Evolutionary conservation across 2,329 filamentous ascomycete species (phyloP), one percentile per base, ranked within the genome.

Genomic region (Talaromyces funiculosus): DNA sequence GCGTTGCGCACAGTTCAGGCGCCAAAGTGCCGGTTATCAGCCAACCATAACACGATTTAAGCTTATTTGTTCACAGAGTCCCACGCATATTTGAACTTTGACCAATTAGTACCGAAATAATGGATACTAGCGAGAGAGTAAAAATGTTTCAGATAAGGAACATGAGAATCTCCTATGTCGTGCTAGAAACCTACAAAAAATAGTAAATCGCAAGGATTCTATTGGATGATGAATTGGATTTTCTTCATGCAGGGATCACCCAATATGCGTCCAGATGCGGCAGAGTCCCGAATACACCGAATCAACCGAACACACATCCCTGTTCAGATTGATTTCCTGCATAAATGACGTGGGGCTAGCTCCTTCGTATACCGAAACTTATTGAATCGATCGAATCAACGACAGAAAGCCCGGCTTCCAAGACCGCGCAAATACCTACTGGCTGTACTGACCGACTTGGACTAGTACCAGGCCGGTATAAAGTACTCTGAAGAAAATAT

Each of bases 41-140:
- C 55, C 33, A 57, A 42, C 42, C 55, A 57, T 26, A 38, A 14
- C 55, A 37, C 10, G 40, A 57, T 57, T 57, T 57, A 57, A 49
- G 55, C 55, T 49, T 57, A 57, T 57, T 38, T 45, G 37, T 22
- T n/a, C 5, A 29, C 20, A 31, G 29, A 33, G 29, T 8, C 4
- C n/a, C 47, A 33, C 35, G 6, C 6, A 20, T 14, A 51, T 51
- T 51, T 20, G 12, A 14, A 4, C 33, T 22, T 20, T 29, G 47
- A 33, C 45, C n/a, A 31, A 7, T 4, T 31, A 49, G 18, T 16
- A 24, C 22, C 12, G 22, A 26, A 37, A 8, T 57, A 57, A 37
- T 29, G 10, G 29, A 57, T 18, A 49, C n/a, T n/a, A 29, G 18
- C 9, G 29, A 20, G 29, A 18, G 40, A 7, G n/a, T 8, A 10